Conservation (phyloP, 306 rosid genomes). For the Quercus ilex region DNA sequence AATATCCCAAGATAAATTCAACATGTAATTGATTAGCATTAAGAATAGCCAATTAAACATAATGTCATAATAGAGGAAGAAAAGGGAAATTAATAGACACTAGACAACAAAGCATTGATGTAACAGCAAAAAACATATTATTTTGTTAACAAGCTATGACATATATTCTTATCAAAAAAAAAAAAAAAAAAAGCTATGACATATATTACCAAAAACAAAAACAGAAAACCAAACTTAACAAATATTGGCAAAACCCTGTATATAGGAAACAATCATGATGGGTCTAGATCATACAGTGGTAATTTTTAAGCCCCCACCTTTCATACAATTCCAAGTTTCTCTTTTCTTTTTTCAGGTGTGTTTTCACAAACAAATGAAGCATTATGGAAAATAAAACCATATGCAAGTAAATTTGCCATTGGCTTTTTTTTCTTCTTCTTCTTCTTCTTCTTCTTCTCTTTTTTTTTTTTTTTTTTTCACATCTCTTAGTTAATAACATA, state of each 20-base stretch:
- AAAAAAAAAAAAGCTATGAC: background rate
- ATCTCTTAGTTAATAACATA: background rate
- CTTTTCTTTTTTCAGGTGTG: no score
- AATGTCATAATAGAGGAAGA: background rate
- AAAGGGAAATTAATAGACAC: background rate
- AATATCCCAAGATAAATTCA: conserved; percentile 27
- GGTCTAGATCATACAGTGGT: no score
- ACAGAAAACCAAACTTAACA: background rate
- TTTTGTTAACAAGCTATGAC: background rate
- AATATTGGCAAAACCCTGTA: background rate
- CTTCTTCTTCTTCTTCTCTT: no score
- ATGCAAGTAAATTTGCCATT: no score
- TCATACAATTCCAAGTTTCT: no score
- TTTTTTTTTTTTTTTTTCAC: background rate
- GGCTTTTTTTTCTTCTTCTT: no score
- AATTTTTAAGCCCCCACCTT: no score
- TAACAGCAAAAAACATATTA: no score
- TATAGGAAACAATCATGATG: background rate
- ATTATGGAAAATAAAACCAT: no score
- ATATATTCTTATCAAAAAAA: no score
- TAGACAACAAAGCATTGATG: background rate
- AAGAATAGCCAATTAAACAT: conserved; percentile 12
- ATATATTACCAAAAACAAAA: background rate
- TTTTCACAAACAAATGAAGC: no score
- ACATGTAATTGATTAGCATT: background rate